phyloP scores from a whole-genome alignment of 2,329 filamentous ascomycete species.

The Arthroderma sp. region DNA sequence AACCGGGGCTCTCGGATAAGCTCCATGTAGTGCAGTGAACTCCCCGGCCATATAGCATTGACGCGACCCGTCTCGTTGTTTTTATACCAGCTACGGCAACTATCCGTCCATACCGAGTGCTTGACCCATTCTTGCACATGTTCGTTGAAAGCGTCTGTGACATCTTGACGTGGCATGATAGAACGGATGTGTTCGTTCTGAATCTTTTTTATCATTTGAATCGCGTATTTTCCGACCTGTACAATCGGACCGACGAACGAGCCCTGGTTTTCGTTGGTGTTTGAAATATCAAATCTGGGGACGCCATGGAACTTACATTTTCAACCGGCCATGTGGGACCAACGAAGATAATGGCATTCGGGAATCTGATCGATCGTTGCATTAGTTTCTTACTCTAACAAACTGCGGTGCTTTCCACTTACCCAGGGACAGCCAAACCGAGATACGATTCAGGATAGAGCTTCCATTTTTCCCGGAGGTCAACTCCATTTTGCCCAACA shows the following conservation, averaged over 20 bases:
- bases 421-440: slow-evolving; percentile 17
- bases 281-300: slow-evolving; percentile 9
- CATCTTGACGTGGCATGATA: slow-evolving; percentile 16
- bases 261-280: slow-evolving; percentile 15
- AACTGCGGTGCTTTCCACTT: slow-evolving; percentile 10
- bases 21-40: slow-evolving; percentile 37
- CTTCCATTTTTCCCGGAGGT: slow-evolving; percentile 10
- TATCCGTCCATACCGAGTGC: slow-evolving; percentile 18
- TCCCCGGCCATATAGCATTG: slow-evolving; percentile 38
- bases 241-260: slow-evolving; percentile 13
- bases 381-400: slow-evolving; percentile 13
- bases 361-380: slow-evolving; percentile 12
- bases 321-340: slow-evolving; percentile 30
- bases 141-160: slow-evolving; percentile 23
- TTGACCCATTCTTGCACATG: slow-evolving; percentile 22
- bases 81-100: slow-evolving; percentile 21
- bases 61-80: slow-evolving; percentile 29
- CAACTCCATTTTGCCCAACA: slow-evolving; percentile 15
- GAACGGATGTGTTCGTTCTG: slow-evolving; percentile 21
- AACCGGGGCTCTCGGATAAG: slow-evolving; percentile 28
- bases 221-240: slow-evolving; percentile 17
- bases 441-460: slow-evolving; percentile 9
- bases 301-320: slow-evolving; percentile 23
- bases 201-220: slow-evolving; percentile 21
- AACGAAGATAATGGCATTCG: slow-evolving; percentile 23